Evolutionary conservation across 2,329 filamentous ascomycete species (phyloP), one percentile per base, ranked within the genome.

Genomic region (Aspergillus arachidicola): DNA sequence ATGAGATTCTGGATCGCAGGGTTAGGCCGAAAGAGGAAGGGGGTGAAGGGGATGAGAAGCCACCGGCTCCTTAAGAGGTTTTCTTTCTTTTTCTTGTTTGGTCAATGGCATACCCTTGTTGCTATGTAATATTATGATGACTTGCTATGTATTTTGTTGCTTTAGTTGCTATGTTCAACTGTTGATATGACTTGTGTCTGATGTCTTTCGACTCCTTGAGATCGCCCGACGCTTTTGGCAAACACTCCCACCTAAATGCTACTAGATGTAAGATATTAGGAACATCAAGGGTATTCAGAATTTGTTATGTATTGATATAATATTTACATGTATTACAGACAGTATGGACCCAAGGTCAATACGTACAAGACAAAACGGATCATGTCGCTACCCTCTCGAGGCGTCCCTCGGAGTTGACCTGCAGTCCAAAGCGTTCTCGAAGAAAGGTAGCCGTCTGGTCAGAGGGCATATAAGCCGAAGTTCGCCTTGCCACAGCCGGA

Each of bases 1-100:
- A 99, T 77, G 89, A 94, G 80, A 94, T 99, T 64, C 75, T 99
- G 70, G 85, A 80, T 64, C 73, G 77, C 48, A 75, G 79, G 66
- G 66, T 76, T 9, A 76, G 77, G 64, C 64, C 69, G 14, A 69
- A 72, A 60, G 65, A 70, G 32, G 70, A 69, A 32, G 68, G 64
- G 6, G 64, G 68, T 9, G 67, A 67, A 41, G 70, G 65, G 10
- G 69, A 70, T 23, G 69, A 59, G 58, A 71, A 73, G 61, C 66
- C 70, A 10, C 69, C 69, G 19, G 50, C 67, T 58, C 53, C 60
- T 23, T 72, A 63, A 63, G 34, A 36, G 2, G 38, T n/a, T 41
- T n/a, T 19, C 6, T 41, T 32, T 23, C 34, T 56, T 14, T 32
- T 10, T 14, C 9, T 57, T 50, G 28, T 19, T n/a, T 28, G 36